phyloP scores from a whole-genome alignment of 1,284 basidiomycete species.

The Pulveroboletus sp. region DNA sequence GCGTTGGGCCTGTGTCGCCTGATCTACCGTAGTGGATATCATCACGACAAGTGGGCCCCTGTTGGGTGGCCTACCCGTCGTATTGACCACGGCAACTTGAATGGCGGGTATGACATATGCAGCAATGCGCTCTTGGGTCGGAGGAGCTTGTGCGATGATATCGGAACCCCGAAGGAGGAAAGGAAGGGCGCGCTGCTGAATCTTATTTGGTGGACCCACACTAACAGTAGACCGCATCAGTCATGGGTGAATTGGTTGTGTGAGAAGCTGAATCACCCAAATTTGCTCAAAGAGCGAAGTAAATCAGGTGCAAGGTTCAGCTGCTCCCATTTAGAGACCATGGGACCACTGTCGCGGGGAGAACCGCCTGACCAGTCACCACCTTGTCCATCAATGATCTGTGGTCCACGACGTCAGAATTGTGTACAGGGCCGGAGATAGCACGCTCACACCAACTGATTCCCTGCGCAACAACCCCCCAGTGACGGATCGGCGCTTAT shows the following conservation, averaged over 20 bases:
- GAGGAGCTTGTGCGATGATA: slow-evolving; percentile 97
- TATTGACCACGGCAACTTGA: slow-evolving; percentile 76
- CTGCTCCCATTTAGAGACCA: slow-evolving; percentile 96
- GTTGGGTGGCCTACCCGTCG: slow-evolving; percentile 52
- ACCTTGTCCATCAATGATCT: slow-evolving; percentile 55
- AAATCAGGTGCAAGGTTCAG: slow-evolving; percentile 85
- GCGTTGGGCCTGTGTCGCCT: slow-evolving; percentile 96
- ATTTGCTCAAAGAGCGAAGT: slow-evolving; percentile 86
- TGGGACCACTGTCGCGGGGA: slow-evolving; percentile 75
- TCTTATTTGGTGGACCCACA: slow-evolving; percentile 97
- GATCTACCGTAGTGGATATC: slow-evolving; percentile 96
- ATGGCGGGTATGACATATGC: slow-evolving; percentile 95
- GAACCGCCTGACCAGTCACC: slow-evolving; percentile 54
- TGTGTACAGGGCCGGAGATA: neutral
- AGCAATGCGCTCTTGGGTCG: slow-evolving; percentile 97
- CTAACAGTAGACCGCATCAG: slow-evolving; percentile 43
- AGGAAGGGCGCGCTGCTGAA: slow-evolving; percentile 94
- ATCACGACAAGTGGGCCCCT: slow-evolving; percentile 88
- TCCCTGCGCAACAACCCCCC: slow-evolving; percentile 66
- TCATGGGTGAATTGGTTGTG: slow-evolving; percentile 13
- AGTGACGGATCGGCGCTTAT: slow-evolving; percentile 77
- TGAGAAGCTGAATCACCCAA: slow-evolving; percentile 65
- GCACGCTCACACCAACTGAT: slow-evolving; percentile 63
- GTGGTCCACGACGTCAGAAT: slow-evolving; percentile 20
- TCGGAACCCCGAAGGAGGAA: slow-evolving; percentile 93